Conservation (phyloP, 2,329 filamentous ascomycete species). For the Monosporascus sp. region DNA sequence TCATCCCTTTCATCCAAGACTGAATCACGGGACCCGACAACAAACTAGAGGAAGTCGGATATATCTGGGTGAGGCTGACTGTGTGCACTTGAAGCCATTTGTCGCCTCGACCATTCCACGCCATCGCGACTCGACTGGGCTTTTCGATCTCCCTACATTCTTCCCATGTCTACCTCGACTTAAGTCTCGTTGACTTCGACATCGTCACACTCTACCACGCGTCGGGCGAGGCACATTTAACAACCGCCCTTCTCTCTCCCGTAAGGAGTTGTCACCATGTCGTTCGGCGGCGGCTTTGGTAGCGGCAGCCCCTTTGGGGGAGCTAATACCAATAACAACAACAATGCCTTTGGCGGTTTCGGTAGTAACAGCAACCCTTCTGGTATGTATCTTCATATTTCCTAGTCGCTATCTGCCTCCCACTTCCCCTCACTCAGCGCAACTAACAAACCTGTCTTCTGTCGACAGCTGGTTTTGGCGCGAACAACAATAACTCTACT, state of each 20-base stretch:
- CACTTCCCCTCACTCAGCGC: slow-evolving; percentile 22
- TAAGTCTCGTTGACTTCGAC: neutral
- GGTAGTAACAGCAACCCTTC: slow-evolving; percentile 38
- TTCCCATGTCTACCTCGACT: slow-evolving; percentile 26
- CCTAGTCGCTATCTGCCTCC: slow-evolving; percentile 4
- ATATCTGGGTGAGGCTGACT: neutral
- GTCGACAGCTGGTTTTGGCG: slow-evolving; percentile 25
- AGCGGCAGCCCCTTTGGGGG: slow-evolving; percentile 50
- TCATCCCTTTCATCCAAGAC: neutral
- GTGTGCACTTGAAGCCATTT: neutral
- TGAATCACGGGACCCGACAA: neutral
- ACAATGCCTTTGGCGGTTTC: slow-evolving; percentile 54
- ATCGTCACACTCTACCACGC: slow-evolving; percentile 15
- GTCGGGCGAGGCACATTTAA: slow-evolving; percentile 24
- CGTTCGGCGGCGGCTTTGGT: slow-evolving; percentile 49
- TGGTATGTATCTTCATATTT: slow-evolving; percentile 43
- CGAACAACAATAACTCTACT: slow-evolving; percentile 25
- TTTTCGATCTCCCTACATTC: neutral
- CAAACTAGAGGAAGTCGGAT: neutral
- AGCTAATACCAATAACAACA: slow-evolving; percentile 42
- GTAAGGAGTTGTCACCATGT: slow-evolving; percentile 39
- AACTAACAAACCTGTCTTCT: slow-evolving; percentile 16
- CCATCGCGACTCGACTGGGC: neutral
- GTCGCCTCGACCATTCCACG: neutral
- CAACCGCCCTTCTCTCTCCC: slow-evolving; percentile 8